A percentile compares a stretch with the other conserved stretches of the same genome.
phyloP scores from a whole-genome alignment of 768 basidiomycete species.

The Pleurotus platypus region DNA sequence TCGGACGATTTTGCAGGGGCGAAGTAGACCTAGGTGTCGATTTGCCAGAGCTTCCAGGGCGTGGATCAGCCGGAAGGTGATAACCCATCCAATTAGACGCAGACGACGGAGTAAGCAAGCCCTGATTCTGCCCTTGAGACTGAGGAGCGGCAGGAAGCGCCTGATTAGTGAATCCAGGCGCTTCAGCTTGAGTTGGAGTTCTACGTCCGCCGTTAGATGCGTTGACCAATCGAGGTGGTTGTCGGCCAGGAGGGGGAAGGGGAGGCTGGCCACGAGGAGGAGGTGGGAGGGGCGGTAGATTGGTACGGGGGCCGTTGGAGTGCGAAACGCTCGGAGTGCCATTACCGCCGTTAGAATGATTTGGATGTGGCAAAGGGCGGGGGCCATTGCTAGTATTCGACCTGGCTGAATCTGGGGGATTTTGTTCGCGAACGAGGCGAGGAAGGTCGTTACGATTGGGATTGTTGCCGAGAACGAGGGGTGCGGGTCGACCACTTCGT shows the following conservation, averaged over 20 bases:
- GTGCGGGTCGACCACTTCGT: slow-evolving; percentile 69
- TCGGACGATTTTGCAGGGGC: slow-evolving; percentile 24
- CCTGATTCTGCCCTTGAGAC: slow-evolving; percentile 19
- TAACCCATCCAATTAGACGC: slow-evolving; percentile 40
- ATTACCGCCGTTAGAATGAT: slow-evolving; percentile 18
- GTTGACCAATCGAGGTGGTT: slow-evolving; percentile 26
- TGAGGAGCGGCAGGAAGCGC: slow-evolving; percentile 38
- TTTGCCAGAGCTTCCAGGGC: slow-evolving; percentile 49
- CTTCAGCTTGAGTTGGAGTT: slow-evolving; percentile 59
- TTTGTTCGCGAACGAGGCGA: slow-evolving; percentile 61
- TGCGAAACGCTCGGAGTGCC: slow-evolving; percentile 29
- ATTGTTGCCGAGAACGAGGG: slow-evolving; percentile 65
- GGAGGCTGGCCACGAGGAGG: slow-evolving; percentile 68
- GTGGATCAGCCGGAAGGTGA: slow-evolving; percentile 60
- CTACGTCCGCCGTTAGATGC: slow-evolving; percentile 36
- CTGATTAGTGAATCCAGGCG: slow-evolving; percentile 38
- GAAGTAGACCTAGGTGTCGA: slow-evolving; percentile 38
- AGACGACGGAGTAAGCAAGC: slow-evolving; percentile 41
- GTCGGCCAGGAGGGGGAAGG: slow-evolving; percentile 38
- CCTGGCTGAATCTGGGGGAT: slow-evolving; percentile 53
- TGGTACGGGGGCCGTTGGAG: slow-evolving; percentile 36
- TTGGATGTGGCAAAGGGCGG: slow-evolving; percentile 50
- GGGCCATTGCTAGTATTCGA: slow-evolving; percentile 26
- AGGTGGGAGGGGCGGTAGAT: slow-evolving; percentile 67
- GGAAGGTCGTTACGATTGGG: slow-evolving; percentile 62